Evolutionary conservation across 129 eudicot species (phyloP).

Genomic region (Ambrosia trifida): DNA sequence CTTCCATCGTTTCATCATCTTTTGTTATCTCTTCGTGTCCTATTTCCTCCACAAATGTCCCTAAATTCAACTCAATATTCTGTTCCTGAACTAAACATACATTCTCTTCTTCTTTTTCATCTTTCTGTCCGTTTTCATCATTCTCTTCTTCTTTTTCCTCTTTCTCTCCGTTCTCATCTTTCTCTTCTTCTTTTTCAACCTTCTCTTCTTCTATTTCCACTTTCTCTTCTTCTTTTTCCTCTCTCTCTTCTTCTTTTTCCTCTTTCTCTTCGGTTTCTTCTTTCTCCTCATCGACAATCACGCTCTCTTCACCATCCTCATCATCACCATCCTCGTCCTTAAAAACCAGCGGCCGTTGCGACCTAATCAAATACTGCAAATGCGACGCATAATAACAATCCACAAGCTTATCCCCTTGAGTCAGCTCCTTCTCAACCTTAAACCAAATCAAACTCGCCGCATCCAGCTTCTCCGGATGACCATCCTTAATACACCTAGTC

Average conservation of each 20-base stretch:
- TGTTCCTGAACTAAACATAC: conserved; percentile 28
- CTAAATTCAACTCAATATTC: conserved; percentile 50
- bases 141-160: conserved; percentile 39
- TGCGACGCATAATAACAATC: conserved; percentile 85
- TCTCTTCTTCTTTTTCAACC: neutral
- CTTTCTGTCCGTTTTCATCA: neutral
- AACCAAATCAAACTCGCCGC: conserved; percentile 78
- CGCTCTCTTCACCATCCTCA: conserved; percentile 25
- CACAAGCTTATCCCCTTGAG: conserved; percentile 45
- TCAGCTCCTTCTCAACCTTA: conserved; percentile 84
- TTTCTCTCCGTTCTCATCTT: neutral
- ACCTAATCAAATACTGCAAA: conserved; percentile 69
- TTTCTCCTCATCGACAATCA: neutral
- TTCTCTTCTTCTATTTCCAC: neutral
- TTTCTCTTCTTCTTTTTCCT: too few relatives aligned
- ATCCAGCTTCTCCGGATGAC: conserved; percentile 80
- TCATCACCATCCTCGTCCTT: conserved; percentile 27
- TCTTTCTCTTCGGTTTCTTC: neutral
- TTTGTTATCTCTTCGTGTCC: conserved; percentile 39
- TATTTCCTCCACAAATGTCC: conserved; percentile 42
- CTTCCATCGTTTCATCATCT: conserved; percentile 46
- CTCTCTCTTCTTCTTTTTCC: neutral
- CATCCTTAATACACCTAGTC: conserved; percentile 60
- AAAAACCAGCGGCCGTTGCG: conserved; percentile 38
- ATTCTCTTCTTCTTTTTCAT: neutral